Evolutionary conservation across 805 yeast species (phyloP), one percentile per base, ranked within the genome.

Genomic region (Ogataea populi-albae): DNA sequence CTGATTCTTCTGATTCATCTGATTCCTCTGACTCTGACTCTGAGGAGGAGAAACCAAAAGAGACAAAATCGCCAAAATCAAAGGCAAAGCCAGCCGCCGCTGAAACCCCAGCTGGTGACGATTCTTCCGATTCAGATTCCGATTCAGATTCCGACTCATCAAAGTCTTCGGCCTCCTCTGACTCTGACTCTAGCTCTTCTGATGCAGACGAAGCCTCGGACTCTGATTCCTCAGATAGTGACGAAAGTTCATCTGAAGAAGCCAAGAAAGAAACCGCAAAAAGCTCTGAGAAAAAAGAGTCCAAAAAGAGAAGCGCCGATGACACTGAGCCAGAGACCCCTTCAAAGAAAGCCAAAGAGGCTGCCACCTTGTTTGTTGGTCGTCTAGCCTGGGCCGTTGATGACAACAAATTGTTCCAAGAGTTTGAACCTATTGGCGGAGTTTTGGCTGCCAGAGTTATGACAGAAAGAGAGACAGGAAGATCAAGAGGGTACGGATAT

Each of bases 321-420:
- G 63, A 59, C 35, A 61, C 57, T 38, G 62, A 59, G 46, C 61
- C 66, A 41, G 67, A 67, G 43, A 57, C 70, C 25, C 64, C 66
- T 35, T 48, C 68, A 41, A 83, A 81, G 71, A 78, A 76, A 62
- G 56, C 64, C 34, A 65, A 60, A 46, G 95, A 82, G 66, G 82
- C 88, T 53, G 85, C 91, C 41, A 91, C 98, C 43, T 65, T 93
- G 49, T 93, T 93, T 57, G 98, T 89, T 48, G 98, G 98, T 57
- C 82, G 98, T 71, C 77, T 93, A 57, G 88, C 98, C 15, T 93
- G 98, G 98, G 84, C 80, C 65, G 77, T 93, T 57, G 98, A 93
- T 59, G 97, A 89, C 61, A 95, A 81, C 42, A 86, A 96, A 95
- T 79, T 93, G 63, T 73, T 73, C 66, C 70, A 81, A 44, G 97